A percentile compares a stretch with the other conserved stretches of the same genome.
Evolutionary conservation across 306 rosid genomes (phyloP).

Genomic region (Castanea sativa): DNA sequence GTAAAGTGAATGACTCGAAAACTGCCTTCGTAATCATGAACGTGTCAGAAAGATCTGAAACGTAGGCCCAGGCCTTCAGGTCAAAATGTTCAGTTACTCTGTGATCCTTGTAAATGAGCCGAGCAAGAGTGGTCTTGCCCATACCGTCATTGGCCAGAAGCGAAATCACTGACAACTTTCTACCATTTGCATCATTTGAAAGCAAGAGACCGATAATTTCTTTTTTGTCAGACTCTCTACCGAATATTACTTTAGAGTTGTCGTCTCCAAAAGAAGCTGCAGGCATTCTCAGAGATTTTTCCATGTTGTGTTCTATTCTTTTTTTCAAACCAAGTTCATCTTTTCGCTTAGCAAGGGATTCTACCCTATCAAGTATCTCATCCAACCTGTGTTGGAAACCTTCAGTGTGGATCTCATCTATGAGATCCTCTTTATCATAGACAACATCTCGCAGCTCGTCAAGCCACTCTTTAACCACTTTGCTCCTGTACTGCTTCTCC

Average conservation of each 20-base stretch:
- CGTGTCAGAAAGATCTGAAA: no score
- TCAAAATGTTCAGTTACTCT: constrained; percentile 6
- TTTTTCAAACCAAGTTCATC: constrained; percentile 1
- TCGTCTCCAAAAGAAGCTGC: not conserved
- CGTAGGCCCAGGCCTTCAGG: constrained; percentile 19
- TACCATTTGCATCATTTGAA: not conserved
- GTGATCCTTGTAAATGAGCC: constrained; percentile 21
- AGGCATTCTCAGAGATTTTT: no score
- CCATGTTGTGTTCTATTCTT: no score
- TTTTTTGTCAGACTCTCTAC: constrained; percentile 26
- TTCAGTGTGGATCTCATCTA: not conserved
- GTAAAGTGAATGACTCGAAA: not conserved
- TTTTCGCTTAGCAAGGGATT: constrained; percentile 15
- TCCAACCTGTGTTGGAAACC: not conserved
- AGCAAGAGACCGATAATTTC: constrained; percentile 14
- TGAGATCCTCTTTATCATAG: not conserved
- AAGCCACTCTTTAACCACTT: not conserved
- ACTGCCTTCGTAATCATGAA: constrained; percentile 14
- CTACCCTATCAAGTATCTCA: not conserved
- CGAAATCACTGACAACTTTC: constrained; percentile 9
- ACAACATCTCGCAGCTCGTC: not conserved
- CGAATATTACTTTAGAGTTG: constrained; percentile 18
- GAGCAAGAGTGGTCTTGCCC: constrained; percentile 36
- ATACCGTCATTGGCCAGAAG: constrained; percentile 29
- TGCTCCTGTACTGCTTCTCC: not conserved